phyloP scores from a whole-genome alignment of 2,329 filamentous ascomycete genomes.

The Pseudocercospora fijiensis region DNA sequence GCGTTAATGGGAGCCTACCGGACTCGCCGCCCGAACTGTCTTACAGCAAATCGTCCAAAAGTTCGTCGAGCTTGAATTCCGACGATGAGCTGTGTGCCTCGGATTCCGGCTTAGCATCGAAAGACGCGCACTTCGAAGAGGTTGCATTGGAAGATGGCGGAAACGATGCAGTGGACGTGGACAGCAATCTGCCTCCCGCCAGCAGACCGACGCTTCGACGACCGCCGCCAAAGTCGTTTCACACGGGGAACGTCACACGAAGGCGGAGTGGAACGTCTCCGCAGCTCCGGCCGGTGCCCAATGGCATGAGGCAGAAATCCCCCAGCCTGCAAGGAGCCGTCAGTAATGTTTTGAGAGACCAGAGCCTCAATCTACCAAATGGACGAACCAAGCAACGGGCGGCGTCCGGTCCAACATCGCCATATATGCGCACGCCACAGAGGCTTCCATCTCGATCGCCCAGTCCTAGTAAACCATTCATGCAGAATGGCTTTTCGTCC shows the following conservation, averaged over 20 bases:
- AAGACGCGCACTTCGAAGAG: constrained; percentile 86
- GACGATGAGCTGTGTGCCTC: constrained; percentile 49
- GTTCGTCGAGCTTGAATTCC: constrained; percentile 71
- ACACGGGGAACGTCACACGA: constrained; percentile 14
- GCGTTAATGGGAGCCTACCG: constrained; percentile 24
- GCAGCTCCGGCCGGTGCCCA: constrained; percentile 19
- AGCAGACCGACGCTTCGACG: constrained; percentile 33
- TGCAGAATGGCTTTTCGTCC: constrained; percentile 23
- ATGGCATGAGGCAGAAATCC: constrained; percentile 31
- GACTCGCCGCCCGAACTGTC: constrained; percentile 47
- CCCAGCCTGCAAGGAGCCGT: constrained; percentile 45
- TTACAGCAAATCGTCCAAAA: constrained; percentile 84
- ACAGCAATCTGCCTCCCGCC: constrained; percentile 42
- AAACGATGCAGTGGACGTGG: constrained; percentile 47
- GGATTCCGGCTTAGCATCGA: constrained; percentile 49
- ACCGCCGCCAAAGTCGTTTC: constrained; percentile 27
- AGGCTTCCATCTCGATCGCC: constrained; percentile 34
- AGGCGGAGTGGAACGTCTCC: constrained; percentile 23
- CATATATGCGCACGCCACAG: constrained; percentile 27
- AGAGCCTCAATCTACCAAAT: constrained; percentile 41
- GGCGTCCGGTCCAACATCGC: constrained; percentile 41
- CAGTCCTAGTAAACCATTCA: constrained; percentile 34
- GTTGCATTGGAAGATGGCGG: constrained; percentile 72
- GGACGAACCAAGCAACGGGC: constrained; percentile 42
- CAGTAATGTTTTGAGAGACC: constrained; percentile 39